phyloP scores from a whole-genome alignment of 441 rosid genomes.

The Pelargonium australe region DNA sequence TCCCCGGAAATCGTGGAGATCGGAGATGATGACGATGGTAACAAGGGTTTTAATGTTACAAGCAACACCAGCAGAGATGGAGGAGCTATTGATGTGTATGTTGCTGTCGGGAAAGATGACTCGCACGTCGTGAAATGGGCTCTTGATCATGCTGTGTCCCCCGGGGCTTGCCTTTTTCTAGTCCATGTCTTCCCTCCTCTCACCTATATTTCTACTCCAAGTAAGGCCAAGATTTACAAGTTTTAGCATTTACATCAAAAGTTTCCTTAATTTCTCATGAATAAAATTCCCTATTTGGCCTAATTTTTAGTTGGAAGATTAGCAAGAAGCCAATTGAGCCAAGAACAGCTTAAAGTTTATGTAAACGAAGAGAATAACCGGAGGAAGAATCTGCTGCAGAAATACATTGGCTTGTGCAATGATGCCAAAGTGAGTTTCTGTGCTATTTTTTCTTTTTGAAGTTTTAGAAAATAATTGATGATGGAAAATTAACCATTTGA shows the following conservation, averaged over 20 bases:
- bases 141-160: constrained; percentile 41
- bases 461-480: not conserved
- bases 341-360: constrained; percentile 44
- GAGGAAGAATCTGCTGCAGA: constrained; percentile 45
- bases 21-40: constrained; percentile 34
- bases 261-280: too few species aligned
- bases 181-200: constrained; percentile 57
- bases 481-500: not conserved
- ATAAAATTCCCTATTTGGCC: not conserved
- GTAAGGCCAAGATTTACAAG: constrained; percentile 18
- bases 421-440: constrained; percentile 37
- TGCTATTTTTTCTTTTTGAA: not conserved
- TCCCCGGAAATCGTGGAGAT: constrained; percentile 65
- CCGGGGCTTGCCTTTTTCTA: constrained; percentile 44
- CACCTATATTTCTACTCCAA: constrained; percentile 49
- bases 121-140: constrained; percentile 50
- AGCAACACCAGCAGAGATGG: constrained; percentile 23
- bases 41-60: constrained; percentile 22
- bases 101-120: constrained; percentile 63
- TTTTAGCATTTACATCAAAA: too few species aligned
- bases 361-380: constrained; percentile 50
- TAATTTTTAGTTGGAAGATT: constrained; percentile 43
- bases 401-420: constrained; percentile 41
- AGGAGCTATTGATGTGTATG: constrained; percentile 40
- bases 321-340: constrained; percentile 43